Evolutionary conservation across 179 eudicot species (phyloP).

Genomic region (Nepenthes alata): DNA sequence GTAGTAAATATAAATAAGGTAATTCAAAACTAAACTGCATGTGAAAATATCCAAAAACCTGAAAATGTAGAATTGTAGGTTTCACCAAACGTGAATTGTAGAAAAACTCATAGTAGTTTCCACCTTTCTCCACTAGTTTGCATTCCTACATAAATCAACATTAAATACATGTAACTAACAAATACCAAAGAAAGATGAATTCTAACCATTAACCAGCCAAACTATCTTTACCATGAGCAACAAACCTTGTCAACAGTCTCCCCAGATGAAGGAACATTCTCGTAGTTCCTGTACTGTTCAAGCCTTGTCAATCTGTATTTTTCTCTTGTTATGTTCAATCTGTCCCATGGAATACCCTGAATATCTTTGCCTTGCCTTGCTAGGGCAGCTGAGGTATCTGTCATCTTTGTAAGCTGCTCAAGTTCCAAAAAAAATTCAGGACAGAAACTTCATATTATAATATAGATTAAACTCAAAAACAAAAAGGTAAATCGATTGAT

Average conservation of each 20-base stretch:
- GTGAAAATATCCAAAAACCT: conserved; percentile 25
- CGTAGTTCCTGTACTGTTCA: conserved; percentile 3
- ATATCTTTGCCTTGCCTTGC: conserved; percentile 4
- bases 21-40: no score
- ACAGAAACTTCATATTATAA: no score
- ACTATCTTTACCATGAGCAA: background rate
- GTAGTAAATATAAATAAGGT: no score
- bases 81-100: conserved; percentile 75
- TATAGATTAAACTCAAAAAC: no score
- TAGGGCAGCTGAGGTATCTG: conserved; percentile 3
- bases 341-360: conserved; percentile 5
- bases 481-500: background rate
- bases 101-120: conserved; percentile 58
- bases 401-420: conserved; percentile 37
- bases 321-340: background rate
- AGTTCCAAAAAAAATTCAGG: background rate
- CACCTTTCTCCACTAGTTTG: conserved; percentile 49
- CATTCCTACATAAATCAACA: conserved; percentile 38
- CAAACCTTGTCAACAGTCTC: conserved; percentile 48
- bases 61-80: conserved; percentile 84
- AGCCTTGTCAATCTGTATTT: background rate
- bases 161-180: background rate
- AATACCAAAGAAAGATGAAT: no score
- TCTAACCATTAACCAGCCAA: background rate
- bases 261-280: background rate